A percentile compares a stretch with the other conserved stretches of the same genome.
These are phyloP conservation scores for Neurospora sp. DNA, from an alignment of 495 filamentous ascomycete species.

Conservation along the genomic window DNA sequence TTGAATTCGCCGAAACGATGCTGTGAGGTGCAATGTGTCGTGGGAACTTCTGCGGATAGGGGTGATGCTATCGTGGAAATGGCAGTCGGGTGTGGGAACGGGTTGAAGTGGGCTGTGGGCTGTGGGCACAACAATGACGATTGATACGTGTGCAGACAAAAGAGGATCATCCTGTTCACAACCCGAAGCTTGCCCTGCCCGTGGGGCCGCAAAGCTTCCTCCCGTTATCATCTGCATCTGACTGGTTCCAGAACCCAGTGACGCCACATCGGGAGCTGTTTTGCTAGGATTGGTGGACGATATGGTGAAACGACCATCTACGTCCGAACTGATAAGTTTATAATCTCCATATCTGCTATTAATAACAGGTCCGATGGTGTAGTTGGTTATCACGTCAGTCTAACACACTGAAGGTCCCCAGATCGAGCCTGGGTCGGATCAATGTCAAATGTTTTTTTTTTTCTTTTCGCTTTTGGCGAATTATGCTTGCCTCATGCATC, in stretches of 20 bases:
- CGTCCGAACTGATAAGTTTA: background rate
- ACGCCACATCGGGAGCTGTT: background rate
- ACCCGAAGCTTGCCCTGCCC: slow-evolving; percentile 12
- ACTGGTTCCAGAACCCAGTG: background rate
- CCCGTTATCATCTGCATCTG: background rate
- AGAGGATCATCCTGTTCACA: slow-evolving; percentile 12
- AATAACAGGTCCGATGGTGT: slow-evolving; percentile 19
- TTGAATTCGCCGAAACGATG: background rate
- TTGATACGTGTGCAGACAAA: slow-evolving; percentile 25
- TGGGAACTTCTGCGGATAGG: background rate
- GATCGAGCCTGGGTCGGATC: slow-evolving; percentile 22
- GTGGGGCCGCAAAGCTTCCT: background rate
- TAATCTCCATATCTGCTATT: background rate
- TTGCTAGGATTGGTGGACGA: background rate
- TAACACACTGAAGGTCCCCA: slow-evolving; percentile 7
- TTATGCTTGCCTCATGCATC: background rate
- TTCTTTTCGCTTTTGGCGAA: background rate
- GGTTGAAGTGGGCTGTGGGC: background rate
- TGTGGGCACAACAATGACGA: slow-evolving; percentile 17
- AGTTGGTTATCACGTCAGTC: slow-evolving; percentile 20
- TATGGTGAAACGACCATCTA: background rate
- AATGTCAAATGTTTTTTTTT: slow-evolving; percentile 1
- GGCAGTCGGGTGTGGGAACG: background rate
- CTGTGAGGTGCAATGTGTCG: background rate
- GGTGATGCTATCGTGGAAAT: background rate